phyloP scores from a whole-genome alignment of 306 rosid species.

The Malus sieversii region DNA sequence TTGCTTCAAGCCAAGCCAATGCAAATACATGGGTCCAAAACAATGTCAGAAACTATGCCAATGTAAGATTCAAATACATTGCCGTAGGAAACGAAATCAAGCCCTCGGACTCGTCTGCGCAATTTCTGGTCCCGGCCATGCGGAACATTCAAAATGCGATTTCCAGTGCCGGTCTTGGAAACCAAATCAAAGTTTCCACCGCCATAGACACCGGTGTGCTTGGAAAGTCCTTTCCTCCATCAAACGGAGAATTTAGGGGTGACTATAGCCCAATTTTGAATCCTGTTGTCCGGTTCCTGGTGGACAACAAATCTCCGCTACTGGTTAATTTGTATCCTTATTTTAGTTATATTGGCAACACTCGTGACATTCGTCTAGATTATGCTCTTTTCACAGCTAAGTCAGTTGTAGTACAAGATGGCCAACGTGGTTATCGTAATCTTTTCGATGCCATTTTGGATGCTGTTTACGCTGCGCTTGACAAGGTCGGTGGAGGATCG shows the following conservation, averaged over 20 bases:
- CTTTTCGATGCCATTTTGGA: slow-evolving; percentile 30
- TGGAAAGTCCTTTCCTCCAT: slow-evolving; percentile 12
- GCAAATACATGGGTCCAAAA: slow-evolving; percentile 19
- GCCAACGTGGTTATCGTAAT: neutral
- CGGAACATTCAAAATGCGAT: slow-evolving; percentile 15
- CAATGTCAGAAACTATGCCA: neutral
- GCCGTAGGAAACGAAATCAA: slow-evolving; percentile 22
- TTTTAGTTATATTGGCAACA: slow-evolving; percentile 8
- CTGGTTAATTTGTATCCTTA: slow-evolving; percentile 14
- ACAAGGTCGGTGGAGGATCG: slow-evolving; percentile 18
- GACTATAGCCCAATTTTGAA: neutral
- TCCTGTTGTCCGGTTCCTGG: slow-evolving; percentile 1
- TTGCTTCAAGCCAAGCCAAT: slow-evolving; percentile 7
- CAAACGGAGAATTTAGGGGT: slow-evolving; percentile 3
- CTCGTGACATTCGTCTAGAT: neutral
- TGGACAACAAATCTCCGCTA: neutral
- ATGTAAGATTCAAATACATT: slow-evolving; percentile 26
- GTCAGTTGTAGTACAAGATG: slow-evolving; percentile 11
- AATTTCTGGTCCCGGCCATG: slow-evolving; percentile 17
- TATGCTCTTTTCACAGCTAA: slow-evolving; percentile 15
- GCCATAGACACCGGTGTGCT: neutral
- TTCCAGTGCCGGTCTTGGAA: neutral
- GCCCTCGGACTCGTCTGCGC: neutral
- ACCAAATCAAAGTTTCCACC: slow-evolving; percentile 22
- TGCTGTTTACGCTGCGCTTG: slow-evolving; percentile 22